These are phyloP conservation scores for Euphorbia peplus DNA, from an alignment of 345 rosid species.

Conservation along the genomic window DNA sequence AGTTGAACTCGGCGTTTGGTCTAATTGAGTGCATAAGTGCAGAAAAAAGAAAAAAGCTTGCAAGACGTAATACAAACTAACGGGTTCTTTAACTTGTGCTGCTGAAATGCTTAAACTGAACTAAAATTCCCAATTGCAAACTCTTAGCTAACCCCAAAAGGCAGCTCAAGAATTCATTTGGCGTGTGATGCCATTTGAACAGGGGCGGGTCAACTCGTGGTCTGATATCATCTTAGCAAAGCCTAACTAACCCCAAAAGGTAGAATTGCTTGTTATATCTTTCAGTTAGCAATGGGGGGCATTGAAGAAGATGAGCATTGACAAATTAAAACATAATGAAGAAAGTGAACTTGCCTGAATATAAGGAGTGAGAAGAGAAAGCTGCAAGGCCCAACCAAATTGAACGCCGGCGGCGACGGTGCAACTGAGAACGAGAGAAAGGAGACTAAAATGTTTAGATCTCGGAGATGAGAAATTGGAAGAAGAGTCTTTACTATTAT, in stretches of 20 bases:
- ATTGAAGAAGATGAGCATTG: too few relatives aligned
- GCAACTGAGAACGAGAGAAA: constrained; percentile 68
- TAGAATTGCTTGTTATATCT: too few relatives aligned
- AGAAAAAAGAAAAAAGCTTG: not conserved
- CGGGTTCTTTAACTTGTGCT: not conserved
- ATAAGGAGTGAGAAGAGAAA: constrained; percentile 89
- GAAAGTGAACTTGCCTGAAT: constrained; percentile 56
- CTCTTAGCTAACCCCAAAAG: too few relatives aligned
- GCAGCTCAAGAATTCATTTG: too few relatives aligned
- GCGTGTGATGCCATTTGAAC: too few relatives aligned
- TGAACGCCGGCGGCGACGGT: constrained; percentile 95
- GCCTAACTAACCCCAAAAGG: too few relatives aligned
- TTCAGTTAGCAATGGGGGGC: too few relatives aligned
- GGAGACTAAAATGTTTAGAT: constrained; percentile 45
- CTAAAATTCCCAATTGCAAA: too few relatives aligned
- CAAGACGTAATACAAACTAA: not conserved
- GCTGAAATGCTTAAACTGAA: not conserved
- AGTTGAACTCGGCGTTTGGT: not conserved
- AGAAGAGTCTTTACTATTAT: too few relatives aligned
- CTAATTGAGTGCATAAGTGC: not conserved
- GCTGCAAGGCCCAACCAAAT: constrained; percentile 99
- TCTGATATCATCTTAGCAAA: too few relatives aligned
- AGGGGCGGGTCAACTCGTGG: too few relatives aligned
- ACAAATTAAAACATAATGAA: too few relatives aligned
- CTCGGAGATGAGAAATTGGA: constrained; percentile 23